Base-by-base conservation (phyloP, 768 basidiomycete genomes). In the Lyophyllum shimeji region DNA sequence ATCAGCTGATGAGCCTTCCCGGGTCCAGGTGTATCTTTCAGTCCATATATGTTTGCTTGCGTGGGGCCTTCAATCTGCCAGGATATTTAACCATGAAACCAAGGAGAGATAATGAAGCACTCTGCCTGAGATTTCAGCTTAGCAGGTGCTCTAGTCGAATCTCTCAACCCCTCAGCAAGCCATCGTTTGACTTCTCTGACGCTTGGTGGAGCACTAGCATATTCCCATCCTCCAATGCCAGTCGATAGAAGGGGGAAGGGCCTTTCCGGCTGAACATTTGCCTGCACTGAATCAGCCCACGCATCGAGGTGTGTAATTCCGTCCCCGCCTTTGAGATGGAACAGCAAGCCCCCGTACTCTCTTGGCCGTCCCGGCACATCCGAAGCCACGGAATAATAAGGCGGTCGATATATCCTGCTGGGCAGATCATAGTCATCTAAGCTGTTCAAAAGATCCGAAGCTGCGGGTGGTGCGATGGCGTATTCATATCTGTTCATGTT, bases 341-440 rank as follows among this genome's bases (percentile, higher is more conserved):
- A 95, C n/a, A 82, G 64, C 0, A 91, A 69, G 0, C 94, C 95
- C 20, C 85, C 93, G 67, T 87, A 95, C 71, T 93, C 89, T 62
- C 84, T 79, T 2, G 86, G 71, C n/a, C 74, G 71, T 29, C 78
- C 77, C 0, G 93, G 88, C 0, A 86, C 79, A 66, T 98, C 96
- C 3, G 63, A 61, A 21, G 78, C 76, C 49, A 82, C 81, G 6
- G 91, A 93, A 65, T 93, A 99, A 69, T 82, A 87, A 0, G 95
- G 90, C n/a, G 81, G 74, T 44, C 79, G 83, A 69, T 97, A 95
- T 21, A 89, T 67, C 60, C 82, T 85, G 45, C 66, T 71, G 3
- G 84, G 80, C 7, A 90, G 67, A 20, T 76, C 78, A 60, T 81
- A 70, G 0, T 67, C 63, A 29, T 78, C 76, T 13, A 86, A 53